Conservation (phyloP, 2,329 filamentous ascomycete genomes). For the Aspergillus sp. region DNA sequence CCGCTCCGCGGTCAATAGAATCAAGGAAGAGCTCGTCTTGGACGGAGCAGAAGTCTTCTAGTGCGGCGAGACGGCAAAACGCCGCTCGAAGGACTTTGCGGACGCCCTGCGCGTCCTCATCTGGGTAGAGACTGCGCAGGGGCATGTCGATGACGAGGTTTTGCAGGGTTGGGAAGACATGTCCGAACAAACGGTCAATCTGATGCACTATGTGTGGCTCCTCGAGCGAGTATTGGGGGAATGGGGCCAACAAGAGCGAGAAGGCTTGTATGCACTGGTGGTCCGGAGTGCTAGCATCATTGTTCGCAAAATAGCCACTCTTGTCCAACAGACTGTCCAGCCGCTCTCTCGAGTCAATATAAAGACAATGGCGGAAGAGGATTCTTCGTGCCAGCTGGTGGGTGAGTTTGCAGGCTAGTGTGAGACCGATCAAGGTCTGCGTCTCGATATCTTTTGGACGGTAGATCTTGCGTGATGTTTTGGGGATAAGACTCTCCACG, state of each 20-base stretch:
- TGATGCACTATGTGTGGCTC: slow-evolving; percentile 2
- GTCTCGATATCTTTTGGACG: slow-evolving; percentile 7
- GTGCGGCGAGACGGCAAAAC: slow-evolving; percentile 8
- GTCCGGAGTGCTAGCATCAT: not conserved
- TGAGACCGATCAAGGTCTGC: slow-evolving; percentile 11
- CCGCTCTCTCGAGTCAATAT: slow-evolving; percentile 1
- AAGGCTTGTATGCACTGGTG: not conserved
- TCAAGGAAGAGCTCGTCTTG: slow-evolving; percentile 12
- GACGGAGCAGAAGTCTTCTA: slow-evolving; percentile 14
- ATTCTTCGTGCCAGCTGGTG: slow-evolving; percentile 9
- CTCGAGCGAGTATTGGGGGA: slow-evolving; percentile 6
- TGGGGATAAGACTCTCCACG: slow-evolving; percentile 11
- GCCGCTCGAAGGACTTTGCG: slow-evolving; percentile 10
- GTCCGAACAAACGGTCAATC: slow-evolving; percentile 5
- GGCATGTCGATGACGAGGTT: slow-evolving; percentile 14
- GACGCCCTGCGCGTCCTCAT: slow-evolving; percentile 4
- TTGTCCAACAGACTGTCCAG: slow-evolving; percentile 1
- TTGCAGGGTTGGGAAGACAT: slow-evolving; percentile 1
- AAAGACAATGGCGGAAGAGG: slow-evolving; percentile 12
- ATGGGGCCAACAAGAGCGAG: slow-evolving; percentile 9
- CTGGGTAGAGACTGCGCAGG: slow-evolving; percentile 10
- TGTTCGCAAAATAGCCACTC: not conserved
- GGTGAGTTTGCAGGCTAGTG: slow-evolving; percentile 11
- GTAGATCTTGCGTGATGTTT: slow-evolving; percentile 5
- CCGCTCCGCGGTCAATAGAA: not conserved